Percentiles rank a stretch among this genome's conserved stretches.
Conservation (phyloP, 495 filamentous ascomycete species). For the Chaetomium tenue region DNA sequence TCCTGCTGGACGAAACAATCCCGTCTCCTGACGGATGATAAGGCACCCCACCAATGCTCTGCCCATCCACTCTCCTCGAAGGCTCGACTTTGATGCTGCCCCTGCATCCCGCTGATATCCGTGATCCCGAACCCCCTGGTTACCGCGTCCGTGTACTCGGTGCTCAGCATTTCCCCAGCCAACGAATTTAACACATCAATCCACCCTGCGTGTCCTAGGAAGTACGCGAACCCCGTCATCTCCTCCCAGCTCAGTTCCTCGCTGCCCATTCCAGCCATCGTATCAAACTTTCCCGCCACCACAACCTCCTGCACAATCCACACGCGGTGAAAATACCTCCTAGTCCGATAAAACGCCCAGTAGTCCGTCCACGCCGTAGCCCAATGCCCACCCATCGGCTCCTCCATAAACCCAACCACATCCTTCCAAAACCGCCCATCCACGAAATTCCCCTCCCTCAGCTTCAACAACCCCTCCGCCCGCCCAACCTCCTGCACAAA, state of each 20-base stretch:
- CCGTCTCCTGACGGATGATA: slow-evolving; percentile 14
- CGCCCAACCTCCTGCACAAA: background rate
- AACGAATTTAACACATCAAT: slow-evolving; percentile 14
- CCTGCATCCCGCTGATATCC: slow-evolving; percentile 15
- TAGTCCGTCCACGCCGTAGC: slow-evolving; percentile 13
- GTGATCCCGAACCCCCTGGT: slow-evolving; percentile 12
- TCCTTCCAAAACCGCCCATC: slow-evolving; percentile 20
- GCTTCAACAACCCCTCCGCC: background rate
- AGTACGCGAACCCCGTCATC: slow-evolving; percentile 10
- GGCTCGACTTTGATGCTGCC: background rate
- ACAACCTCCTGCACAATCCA: slow-evolving; percentile 26
- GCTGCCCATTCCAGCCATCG: slow-evolving; percentile 9
- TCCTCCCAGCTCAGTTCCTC: slow-evolving; percentile 12
- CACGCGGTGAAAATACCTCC: slow-evolving; percentile 22
- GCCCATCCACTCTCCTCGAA: slow-evolving; percentile 8
- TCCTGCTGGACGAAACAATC: slow-evolving; percentile 19
- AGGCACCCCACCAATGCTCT: slow-evolving; percentile 16
- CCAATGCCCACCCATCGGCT: slow-evolving; percentile 7
- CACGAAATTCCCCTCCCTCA: slow-evolving; percentile 12
- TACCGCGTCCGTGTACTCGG: background rate
- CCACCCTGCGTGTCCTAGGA: slow-evolving; percentile 16
- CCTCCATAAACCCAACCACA: slow-evolving; percentile 6
- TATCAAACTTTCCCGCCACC: slow-evolving; percentile 11
- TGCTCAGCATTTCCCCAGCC: background rate
- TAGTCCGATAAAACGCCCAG: slow-evolving; percentile 18